These are phyloP conservation scores for Mycena citricolor DNA, from an alignment of 1,284 basidiomycete species.

Conservation along the genomic window DNA sequence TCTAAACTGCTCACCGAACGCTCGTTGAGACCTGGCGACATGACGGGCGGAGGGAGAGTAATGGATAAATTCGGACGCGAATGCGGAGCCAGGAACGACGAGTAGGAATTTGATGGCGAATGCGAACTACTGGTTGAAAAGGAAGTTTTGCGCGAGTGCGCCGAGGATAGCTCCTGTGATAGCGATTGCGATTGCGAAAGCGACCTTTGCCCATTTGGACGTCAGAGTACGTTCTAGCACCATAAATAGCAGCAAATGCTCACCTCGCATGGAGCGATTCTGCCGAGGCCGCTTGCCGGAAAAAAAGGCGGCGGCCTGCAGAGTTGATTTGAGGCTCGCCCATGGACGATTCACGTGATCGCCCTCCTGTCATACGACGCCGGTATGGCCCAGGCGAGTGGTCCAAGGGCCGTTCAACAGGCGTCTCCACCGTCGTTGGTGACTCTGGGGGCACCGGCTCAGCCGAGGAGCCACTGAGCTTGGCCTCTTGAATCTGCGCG, in stretches of 20 bases:
- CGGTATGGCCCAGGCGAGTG: slow-evolving; percentile 43
- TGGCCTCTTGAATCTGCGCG: slow-evolving; percentile 79
- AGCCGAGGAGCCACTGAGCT: slow-evolving; percentile 45
- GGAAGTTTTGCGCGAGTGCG: slow-evolving; percentile 79
- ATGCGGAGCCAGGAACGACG: slow-evolving; percentile 28
- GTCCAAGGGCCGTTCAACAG: slow-evolving; percentile 49
- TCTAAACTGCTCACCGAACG: slow-evolving; percentile 83
- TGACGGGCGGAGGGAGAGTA: slow-evolving; percentile 47
- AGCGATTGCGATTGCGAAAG: slow-evolving; percentile 87
- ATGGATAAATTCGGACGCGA: slow-evolving; percentile 61
- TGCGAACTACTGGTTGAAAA: slow-evolving; percentile 70
- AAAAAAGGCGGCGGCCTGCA: slow-evolving; percentile 70
- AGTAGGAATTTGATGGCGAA: slow-evolving; percentile 50
- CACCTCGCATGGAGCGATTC: slow-evolving; percentile 84
- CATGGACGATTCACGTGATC: slow-evolving; percentile 43
- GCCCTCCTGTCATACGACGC: slow-evolving; percentile 50
- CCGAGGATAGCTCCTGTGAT: slow-evolving; percentile 93
- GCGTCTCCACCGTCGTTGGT: slow-evolving; percentile 44
- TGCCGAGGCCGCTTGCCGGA: slow-evolving; percentile 78
- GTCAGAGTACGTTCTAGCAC: slow-evolving; percentile 16
- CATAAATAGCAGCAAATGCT: slow-evolving; percentile 22
- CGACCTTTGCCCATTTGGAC: slow-evolving; percentile 50
- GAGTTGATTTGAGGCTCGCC: slow-evolving; percentile 48
- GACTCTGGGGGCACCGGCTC: slow-evolving; percentile 32
- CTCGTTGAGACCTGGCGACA: slow-evolving; percentile 45